Conservation (phyloP, 2,329 filamentous ascomycete genomes). For the Verruconis gallopava region DNA sequence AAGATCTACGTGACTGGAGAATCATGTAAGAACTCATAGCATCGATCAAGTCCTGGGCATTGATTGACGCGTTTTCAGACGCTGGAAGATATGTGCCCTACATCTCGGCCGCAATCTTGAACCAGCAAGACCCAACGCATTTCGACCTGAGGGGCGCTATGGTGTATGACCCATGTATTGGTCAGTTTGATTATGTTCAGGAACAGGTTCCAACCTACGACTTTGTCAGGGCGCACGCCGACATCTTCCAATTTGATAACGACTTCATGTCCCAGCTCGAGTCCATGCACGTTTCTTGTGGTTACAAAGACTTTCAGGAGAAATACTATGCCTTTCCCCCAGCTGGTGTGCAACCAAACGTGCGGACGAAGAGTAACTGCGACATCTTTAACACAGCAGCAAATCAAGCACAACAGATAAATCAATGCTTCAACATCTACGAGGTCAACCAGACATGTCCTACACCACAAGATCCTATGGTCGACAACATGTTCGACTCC, state of each 20-base stretch:
- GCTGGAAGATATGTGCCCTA: slow-evolving; percentile 14
- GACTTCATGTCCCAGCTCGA: slow-evolving; percentile 30
- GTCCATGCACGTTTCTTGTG: slow-evolving; percentile 30
- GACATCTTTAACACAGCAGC: slow-evolving; percentile 9
- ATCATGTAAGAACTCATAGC: no score
- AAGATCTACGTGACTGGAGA: slow-evolving; percentile 15
- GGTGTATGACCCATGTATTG: slow-evolving; percentile 12
- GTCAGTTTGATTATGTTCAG: slow-evolving; percentile 8
- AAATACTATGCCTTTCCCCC: slow-evolving; percentile 10
- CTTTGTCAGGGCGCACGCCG: slow-evolving; percentile 29
- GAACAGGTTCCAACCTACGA: slow-evolving; percentile 24
- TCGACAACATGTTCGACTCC: slow-evolving; percentile 53
- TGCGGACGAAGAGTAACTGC: slow-evolving; percentile 2
- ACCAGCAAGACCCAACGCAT: slow-evolving; percentile 9
- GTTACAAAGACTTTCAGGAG: slow-evolving; percentile 26
- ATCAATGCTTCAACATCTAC: slow-evolving; percentile 14
- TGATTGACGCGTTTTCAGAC: no score
- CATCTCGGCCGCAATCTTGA: slow-evolving; percentile 10
- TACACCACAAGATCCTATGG: slow-evolving; percentile 18
- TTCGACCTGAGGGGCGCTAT: slow-evolving; percentile 10
- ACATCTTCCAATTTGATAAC: slow-evolving; percentile 33
- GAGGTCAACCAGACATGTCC: slow-evolving; percentile 14
- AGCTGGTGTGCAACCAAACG: slow-evolving; percentile 7
- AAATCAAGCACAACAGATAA: slow-evolving; percentile 1
- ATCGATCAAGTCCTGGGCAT: neutral